Percentiles rank a stretch among this genome's conserved stretches.
These are phyloP conservation scores for Ephemerocybe angulata DNA, from an alignment of 768 basidiomycete species.

Conservation along the genomic window DNA sequence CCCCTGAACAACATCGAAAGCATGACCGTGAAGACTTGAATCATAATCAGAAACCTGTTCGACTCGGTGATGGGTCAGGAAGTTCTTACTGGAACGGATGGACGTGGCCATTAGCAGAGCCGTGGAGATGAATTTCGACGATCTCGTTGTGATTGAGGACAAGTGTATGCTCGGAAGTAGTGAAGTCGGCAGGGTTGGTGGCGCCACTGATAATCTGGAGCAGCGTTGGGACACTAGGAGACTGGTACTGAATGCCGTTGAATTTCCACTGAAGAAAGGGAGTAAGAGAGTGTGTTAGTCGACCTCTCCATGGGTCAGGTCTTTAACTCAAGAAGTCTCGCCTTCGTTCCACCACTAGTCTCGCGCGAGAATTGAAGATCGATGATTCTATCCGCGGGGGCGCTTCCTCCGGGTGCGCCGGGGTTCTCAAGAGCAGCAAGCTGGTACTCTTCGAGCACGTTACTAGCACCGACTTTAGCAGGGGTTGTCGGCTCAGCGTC, in stretches of 20 bases:
- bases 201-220: constrained; percentile 26
- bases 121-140: constrained; percentile 23
- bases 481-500: constrained; percentile 27
- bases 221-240: constrained; percentile 23
- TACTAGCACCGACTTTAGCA: not conserved
- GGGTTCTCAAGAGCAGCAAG: constrained; percentile 13
- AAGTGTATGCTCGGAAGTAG: constrained; percentile 24
- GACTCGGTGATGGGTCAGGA: not conserved
- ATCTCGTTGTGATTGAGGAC: constrained; percentile 23
- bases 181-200: constrained; percentile 18
- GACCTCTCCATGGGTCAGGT: too few species aligned
- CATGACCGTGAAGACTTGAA: constrained; percentile 14
- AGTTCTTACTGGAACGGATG: constrained; percentile 9
- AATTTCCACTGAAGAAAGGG: constrained; percentile 25
- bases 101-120: constrained; percentile 18
- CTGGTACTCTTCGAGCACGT: constrained; percentile 10
- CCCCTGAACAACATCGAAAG: constrained; percentile 13
- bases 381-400: constrained; percentile 12
- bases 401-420: constrained; percentile 15
- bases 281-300: not conserved
- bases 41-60: too few species aligned
- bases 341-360: constrained; percentile 4
- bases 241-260: constrained; percentile 28
- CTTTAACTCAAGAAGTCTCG: not conserved
- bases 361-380: constrained; percentile 3